These are phyloP conservation scores for Clarireedia homoeocarpa DNA, from an alignment of 2,329 filamentous ascomycete species.

Conservation along the genomic window DNA sequence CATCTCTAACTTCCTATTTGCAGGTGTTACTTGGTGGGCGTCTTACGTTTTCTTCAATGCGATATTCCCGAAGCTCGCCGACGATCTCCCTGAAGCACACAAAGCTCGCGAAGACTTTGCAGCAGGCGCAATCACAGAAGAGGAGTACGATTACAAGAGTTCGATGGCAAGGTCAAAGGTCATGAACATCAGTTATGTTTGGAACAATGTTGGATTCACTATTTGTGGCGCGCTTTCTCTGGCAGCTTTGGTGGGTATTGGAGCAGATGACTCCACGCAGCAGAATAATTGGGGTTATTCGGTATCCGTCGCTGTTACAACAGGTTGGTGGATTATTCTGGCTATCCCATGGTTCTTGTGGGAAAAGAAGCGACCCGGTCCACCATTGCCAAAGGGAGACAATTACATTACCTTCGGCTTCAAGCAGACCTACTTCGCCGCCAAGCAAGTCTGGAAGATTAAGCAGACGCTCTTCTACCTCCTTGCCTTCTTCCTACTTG, in stretches of 20 bases:
- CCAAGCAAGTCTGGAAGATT: constrained; percentile 23
- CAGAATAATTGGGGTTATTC: constrained; percentile 29
- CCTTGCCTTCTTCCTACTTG: constrained; percentile 26
- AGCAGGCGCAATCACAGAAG: constrained; percentile 20
- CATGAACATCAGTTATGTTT: constrained; percentile 28
- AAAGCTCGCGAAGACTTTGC: constrained; percentile 18
- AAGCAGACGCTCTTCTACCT: constrained; percentile 28
- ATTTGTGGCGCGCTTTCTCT: constrained; percentile 24
- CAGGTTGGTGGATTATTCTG: constrained; percentile 27
- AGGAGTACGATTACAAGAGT: constrained; percentile 21
- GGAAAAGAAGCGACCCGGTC: constrained; percentile 28
- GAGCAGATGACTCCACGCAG: constrained; percentile 19
- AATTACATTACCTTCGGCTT: constrained; percentile 27
- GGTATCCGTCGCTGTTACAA: constrained; percentile 25
- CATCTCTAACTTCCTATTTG: neutral
- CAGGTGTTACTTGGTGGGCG: constrained; percentile 27
- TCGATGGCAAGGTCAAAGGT: constrained; percentile 27
- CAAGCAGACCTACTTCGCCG: constrained; percentile 26
- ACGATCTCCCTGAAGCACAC: constrained; percentile 26
- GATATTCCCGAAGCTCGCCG: constrained; percentile 27
- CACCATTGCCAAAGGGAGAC: constrained; percentile 21
- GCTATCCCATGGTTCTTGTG: constrained; percentile 28
- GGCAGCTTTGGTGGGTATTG: constrained; percentile 22
- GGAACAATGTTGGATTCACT: constrained; percentile 27
- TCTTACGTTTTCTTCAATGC: constrained; percentile 30